Evolutionary conservation across 805 yeast genomes (phyloP), one percentile per base, ranked within the genome.

Genomic region (Sugiyamaella mastotermitis): DNA sequence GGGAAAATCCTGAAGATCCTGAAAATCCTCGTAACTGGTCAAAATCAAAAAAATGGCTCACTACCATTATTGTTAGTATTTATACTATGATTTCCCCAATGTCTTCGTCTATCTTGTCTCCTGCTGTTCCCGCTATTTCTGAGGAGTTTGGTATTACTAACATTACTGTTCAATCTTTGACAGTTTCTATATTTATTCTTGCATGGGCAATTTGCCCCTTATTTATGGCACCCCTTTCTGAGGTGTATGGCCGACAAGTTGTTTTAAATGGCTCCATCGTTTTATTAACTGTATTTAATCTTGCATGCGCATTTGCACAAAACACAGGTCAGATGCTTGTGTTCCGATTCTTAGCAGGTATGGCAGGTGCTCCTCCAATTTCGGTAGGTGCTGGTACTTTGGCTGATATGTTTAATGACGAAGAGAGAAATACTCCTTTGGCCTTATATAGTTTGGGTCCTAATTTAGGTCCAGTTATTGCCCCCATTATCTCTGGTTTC

Each of bases 181-280:
- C 75, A 20, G 78, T 81, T 3, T 72, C 83, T 0, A 68, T 81
- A 24, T 78, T 76, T 64, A 69, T 81, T n/a, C 65, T 79, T 48
- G 84, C 86, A 1, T 68, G 83, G 69, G 85, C 84, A 0, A 44
- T 74, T 15, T 81, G 81, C 9, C 86, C 87, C 1, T 57, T 81
- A 35, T 50, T 80, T 22, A 62, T 78, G 41, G 80, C 84, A 1
- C 88, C 88, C 2, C 50, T 82, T 9, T 73, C 82, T 31, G 90
- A 82, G 52, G 64, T 77, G 42, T 69, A 72, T 44, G 90, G 88
- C 2, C 61, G 88, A 29, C 64, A 68, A 41, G 54, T 68, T 3
- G 80, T 83, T 3, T 68, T 78, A 41, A 68, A 74, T 39, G 44
- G 59, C 10, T 69, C 80, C 9, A 67, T 74, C 22, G 66, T 73